Conservation (phyloP, 2,329 filamentous ascomycete genomes). For the Claviceps paspali region DNA sequence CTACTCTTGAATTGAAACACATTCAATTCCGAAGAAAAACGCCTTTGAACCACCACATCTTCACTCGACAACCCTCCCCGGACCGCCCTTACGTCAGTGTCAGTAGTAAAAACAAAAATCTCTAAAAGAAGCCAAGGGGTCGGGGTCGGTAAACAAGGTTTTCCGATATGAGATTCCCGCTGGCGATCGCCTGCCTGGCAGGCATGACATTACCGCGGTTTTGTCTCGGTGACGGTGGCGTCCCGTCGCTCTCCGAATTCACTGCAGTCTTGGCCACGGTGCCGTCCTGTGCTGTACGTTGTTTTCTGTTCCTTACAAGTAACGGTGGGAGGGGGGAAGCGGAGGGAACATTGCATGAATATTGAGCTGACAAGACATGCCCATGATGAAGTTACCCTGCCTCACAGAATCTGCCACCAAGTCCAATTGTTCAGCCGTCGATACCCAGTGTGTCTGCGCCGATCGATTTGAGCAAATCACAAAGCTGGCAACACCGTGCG, state of each 20-base stretch:
- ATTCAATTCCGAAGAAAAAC: too few relatives aligned
- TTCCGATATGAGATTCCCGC: neutral
- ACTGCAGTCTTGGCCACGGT: neutral
- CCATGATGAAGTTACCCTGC: neutral
- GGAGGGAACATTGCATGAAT: too few relatives aligned
- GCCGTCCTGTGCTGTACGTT: slow-evolving; percentile 1
- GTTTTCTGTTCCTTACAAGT: neutral
- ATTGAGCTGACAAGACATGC: neutral
- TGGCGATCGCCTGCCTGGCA: neutral
- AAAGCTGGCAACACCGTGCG: slow-evolving; percentile 10
- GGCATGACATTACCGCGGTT: neutral
- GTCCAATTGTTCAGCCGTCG: slow-evolving; percentile 7
- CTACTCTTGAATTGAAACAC: too few relatives aligned
- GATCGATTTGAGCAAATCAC: slow-evolving; percentile 10
- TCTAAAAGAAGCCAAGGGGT: too few relatives aligned
- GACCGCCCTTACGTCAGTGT: too few relatives aligned
- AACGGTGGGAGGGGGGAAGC: too few relatives aligned
- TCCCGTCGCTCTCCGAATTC: neutral
- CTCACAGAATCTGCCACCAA: neutral
- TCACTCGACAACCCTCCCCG: too few relatives aligned
- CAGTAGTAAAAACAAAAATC: too few relatives aligned
- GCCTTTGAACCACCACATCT: too few relatives aligned
- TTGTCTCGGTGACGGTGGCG: neutral
- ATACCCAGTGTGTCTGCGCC: slow-evolving; percentile 21
- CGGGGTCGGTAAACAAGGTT: too few relatives aligned